These are phyloP conservation scores for Cytidiella melzeri DNA, from an alignment of 768 basidiomycete species.

Conservation along the genomic window DNA sequence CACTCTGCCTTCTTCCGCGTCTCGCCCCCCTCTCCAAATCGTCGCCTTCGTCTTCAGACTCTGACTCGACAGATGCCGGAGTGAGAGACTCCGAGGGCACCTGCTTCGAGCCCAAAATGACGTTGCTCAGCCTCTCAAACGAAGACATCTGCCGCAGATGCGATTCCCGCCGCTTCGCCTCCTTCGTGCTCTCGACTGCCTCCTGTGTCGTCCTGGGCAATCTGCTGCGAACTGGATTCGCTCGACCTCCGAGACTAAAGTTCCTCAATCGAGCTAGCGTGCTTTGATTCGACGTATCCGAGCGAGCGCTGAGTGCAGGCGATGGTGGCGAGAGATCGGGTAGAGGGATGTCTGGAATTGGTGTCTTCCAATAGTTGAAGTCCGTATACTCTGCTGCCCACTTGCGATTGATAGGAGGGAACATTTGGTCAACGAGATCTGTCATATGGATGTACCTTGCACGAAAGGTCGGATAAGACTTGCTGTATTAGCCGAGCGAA, in stretches of 20 bases:
- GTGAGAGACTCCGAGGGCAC: conserved; percentile 42
- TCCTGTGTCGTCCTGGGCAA: conserved; percentile 27
- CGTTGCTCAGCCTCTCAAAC: conserved; percentile 62
- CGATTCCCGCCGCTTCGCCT: conserved; percentile 18
- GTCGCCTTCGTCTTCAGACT: conserved; percentile 31
- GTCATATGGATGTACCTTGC: conserved; percentile 95
- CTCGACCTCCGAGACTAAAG: conserved; percentile 59
- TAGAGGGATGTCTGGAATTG: conserved; percentile 69
- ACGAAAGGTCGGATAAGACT: conserved; percentile 6
- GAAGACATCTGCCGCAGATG: conserved; percentile 71
- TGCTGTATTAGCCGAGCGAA: neutral
- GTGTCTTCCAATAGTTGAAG: conserved; percentile 92
- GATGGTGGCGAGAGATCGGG: conserved; percentile 85
- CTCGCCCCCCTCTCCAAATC: conserved; percentile 33
- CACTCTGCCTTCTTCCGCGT: conserved; percentile 51
- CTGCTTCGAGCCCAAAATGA: conserved; percentile 43
- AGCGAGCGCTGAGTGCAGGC: conserved; percentile 89
- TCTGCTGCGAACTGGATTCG: conserved; percentile 27
- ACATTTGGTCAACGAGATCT: conserved; percentile 99
- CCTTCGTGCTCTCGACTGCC: conserved; percentile 10
- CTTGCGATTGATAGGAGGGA: conserved; percentile 90
- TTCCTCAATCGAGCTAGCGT: conserved; percentile 70
- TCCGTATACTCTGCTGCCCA: conserved; percentile 91
- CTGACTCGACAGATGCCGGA: conserved; percentile 46
- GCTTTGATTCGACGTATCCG: conserved; percentile 74